Evolutionary conservation across 495 filamentous ascomycete species (phyloP).

Genomic region (Lasiosphaeria hispida): DNA sequence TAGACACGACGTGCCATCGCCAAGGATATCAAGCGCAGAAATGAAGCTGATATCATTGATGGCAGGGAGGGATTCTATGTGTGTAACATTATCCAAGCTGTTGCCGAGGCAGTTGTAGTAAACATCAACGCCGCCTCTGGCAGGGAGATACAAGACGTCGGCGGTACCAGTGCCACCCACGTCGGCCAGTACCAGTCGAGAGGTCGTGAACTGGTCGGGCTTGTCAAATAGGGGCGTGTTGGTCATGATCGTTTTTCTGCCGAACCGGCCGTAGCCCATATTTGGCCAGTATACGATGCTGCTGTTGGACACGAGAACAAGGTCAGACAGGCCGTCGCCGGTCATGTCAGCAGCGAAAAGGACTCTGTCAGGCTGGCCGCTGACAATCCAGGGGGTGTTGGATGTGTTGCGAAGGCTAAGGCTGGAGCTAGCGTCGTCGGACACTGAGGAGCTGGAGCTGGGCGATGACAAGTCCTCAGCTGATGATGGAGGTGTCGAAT

Average conservation of each 20-base stretch:
- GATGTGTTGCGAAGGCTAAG: too few relatives aligned
- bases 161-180: slow-evolving; percentile 36
- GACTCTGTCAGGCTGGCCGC: too few relatives aligned
- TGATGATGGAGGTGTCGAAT: too few relatives aligned
- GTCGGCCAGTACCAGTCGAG: slow-evolving; percentile 26
- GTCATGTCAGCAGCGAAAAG: too few relatives aligned
- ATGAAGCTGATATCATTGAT: slow-evolving; percentile 12
- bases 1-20: slow-evolving; percentile 35
- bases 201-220: slow-evolving; percentile 12
- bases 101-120: slow-evolving; percentile 30
- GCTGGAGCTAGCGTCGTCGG: too few relatives aligned
- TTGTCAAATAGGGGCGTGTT: slow-evolving; percentile 28
- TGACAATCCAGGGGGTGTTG: too few relatives aligned
- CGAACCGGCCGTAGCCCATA: slow-evolving; percentile 37
- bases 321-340: slow-evolving; percentile 35
- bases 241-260: slow-evolving; percentile 30
- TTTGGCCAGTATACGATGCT: slow-evolving; percentile 38
- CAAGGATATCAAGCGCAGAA: slow-evolving; percentile 28
- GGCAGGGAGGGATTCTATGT: slow-evolving; percentile 7
- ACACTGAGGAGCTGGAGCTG: too few relatives aligned
- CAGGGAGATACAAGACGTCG: slow-evolving; percentile 34
- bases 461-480: too few relatives aligned
- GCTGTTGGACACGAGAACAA: slow-evolving; percentile 28
- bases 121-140: slow-evolving; percentile 6
- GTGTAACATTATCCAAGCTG: slow-evolving; percentile 13